A percentile compares a stretch with the other conserved stretches of the same genome.
These are phyloP conservation scores for Aspergillus leporis DNA, from an alignment of 495 filamentous ascomycete genomes.

Conservation along the genomic window DNA sequence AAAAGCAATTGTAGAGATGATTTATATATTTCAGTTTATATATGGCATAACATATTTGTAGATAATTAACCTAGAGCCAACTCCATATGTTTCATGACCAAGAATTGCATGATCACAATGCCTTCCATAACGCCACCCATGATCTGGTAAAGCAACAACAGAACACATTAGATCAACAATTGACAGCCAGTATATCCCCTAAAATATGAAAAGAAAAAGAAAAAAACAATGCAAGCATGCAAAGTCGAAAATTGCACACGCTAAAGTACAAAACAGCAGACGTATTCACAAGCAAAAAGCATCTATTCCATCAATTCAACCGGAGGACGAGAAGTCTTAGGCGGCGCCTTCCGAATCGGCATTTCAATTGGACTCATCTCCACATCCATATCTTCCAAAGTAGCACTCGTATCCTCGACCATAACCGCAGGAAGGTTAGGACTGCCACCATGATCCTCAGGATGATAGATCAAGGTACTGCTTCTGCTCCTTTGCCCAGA, in stretches of 20 bases:
- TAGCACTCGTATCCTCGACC: conserved; percentile 83
- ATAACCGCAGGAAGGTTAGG: conserved; percentile 83
- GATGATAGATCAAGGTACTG: conserved; percentile 74
- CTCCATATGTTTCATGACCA: not conserved
- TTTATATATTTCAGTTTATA: conserved; percentile 1
- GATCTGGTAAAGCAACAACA: conserved; percentile 4
- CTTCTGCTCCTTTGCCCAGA: conserved; percentile 55
- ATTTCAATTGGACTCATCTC: conserved; percentile 47
- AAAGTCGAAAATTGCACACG: conserved; percentile 11
- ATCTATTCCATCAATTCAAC: conserved; percentile 75
- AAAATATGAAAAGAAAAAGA: not conserved
- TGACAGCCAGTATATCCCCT: not conserved
- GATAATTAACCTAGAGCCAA: conserved; percentile 54
- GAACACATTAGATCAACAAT: not conserved
- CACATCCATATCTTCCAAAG: conserved; percentile 40
- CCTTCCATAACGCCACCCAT: conserved; percentile 7
- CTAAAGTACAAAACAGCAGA: conserved; percentile 23
- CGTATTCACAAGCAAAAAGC: conserved; percentile 12
- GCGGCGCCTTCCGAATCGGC: conserved; percentile 55
- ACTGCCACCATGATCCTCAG: conserved; percentile 70
- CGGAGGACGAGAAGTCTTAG: conserved; percentile 81
- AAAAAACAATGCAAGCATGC: conserved; percentile 12
- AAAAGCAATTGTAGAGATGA: not conserved
- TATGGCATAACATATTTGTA: conserved; percentile 5
- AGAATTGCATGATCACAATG: not conserved